Base-by-base conservation (phyloP, 495 filamentous ascomycete genomes). In the Corynascus novoguineensis region DNA sequence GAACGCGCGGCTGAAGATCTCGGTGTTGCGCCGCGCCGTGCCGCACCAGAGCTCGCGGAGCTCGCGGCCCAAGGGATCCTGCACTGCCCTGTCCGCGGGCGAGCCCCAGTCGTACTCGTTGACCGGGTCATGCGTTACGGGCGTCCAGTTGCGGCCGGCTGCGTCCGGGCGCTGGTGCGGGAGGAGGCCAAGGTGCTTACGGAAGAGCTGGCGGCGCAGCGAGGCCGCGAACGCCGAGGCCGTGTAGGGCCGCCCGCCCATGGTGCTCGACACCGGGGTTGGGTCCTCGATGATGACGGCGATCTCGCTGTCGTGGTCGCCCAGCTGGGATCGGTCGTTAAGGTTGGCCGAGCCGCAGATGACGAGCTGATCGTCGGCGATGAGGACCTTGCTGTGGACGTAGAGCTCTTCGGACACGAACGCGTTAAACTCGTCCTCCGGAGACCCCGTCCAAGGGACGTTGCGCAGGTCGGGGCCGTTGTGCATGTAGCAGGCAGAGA, bases 391-490 rank as follows among this genome's bases (percentile, higher is more conserved):
- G 63, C 85, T 85, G 74, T 97, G 92, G 56, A 96, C 85, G 69
- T 97, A 97, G 22, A 97, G 84, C 71, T 95, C 87, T 68, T 97
- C 92, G 41, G 83, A 88, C 31, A 97, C 92, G 63, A 91, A 96
- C 3, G 90, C 88, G 68, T 92, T 77, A 29, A 97, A 82, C 68
- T 97, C 92, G 46, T 81, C 76, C 57, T 86, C 81, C 22, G 85
- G 75, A 8, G 81, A 74, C 12, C 86, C 88, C 25, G 85, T 76
- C 92, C 92, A 97, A 0, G 90, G 91, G 3, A 92, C 82, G 31
- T 77, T 76, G 53, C 83, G 82, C 57, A 97, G 84, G 59, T 92
- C 85, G 25, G 79, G 74, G 1, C 90, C 91, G 50, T 78, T 78
- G 8, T 89, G 78, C 92, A 96, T 97, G 70, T 91, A 89, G 76